Evolutionary conservation across 2,329 filamentous ascomycete genomes (phyloP), one percentile per base, ranked within the genome.

Genomic region (Colletotrichum tropicicola): DNA sequence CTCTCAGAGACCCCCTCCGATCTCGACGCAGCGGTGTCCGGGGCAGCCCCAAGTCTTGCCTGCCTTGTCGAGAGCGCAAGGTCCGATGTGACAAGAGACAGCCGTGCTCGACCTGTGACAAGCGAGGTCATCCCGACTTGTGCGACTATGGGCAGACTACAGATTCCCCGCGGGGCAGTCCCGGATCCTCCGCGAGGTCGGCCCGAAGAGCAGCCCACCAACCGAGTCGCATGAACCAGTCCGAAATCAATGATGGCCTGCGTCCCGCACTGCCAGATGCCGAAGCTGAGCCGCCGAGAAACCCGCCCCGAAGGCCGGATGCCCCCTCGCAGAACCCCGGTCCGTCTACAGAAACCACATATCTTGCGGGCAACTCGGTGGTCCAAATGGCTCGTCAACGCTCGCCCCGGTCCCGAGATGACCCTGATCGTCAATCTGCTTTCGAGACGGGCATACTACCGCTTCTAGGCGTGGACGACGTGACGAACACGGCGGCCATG

Each of bases 131-230:
- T 32, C 37, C 52, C 5, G 52, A 55, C 13, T 4, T 55, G 12
- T 55, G 52, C 39, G 10, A 19, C n/a, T 55, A 55, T 19, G 52
- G 23, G n/a, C n/a, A n/a, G n/a, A n/a, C n/a, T n/a, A n/a, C n/a
- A n/a, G n/a, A n/a, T n/a, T n/a, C n/a, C n/a, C n/a, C n/a, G n/a
- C n/a, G n/a, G 4, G 23, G 21, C 1, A 4, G 41, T 5, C 12
- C 19, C 49, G 27, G 35, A 52, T 52, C 49, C 30, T n/a, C n/a
- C n/a, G n/a, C n/a, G n/a, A n/a, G n/a, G n/a, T n/a, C n/a, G n/a
- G n/a, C n/a, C n/a, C n/a, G n/a, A n/a, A n/a, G n/a, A n/a, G n/a
- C n/a, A n/a, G n/a, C n/a, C n/a, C n/a, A n/a, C n/a, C n/a, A n/a
- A n/a, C n/a, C n/a, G n/a, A n/a, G n/a, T n/a, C n/a, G n/a, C n/a